phyloP scores from a whole-genome alignment of 306 rosid genomes.

The Casuarina cunninghamiana region DNA sequence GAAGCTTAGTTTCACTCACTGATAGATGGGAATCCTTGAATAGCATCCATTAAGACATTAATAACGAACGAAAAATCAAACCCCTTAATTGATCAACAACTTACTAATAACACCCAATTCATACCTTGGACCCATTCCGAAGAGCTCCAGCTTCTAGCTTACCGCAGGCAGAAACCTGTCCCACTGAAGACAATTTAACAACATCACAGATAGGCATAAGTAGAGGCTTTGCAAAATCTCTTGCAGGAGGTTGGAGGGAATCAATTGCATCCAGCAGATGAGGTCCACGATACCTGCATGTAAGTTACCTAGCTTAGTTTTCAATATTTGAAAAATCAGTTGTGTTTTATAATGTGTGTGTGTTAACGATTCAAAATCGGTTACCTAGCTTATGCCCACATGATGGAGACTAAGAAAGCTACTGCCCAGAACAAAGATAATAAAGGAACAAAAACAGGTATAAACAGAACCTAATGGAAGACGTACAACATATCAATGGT shows the following conservation, averaged over 20 bases:
- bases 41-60: neutral
- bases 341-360: neutral
- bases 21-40: neutral
- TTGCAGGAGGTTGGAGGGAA: slow-evolving; percentile 74
- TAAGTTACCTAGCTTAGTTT: slow-evolving; percentile 30
- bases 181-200: slow-evolving; percentile 59
- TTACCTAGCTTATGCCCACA: too few relatives aligned
- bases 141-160: slow-evolving; percentile 98
- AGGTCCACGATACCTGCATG: slow-evolving; percentile 84
- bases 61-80: slow-evolving; percentile 19
- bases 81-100: slow-evolving; percentile 22
- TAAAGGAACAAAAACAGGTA: neutral
- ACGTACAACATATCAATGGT: neutral
- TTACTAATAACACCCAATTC: slow-evolving; percentile 15
- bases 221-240: slow-evolving; percentile 86
- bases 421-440: neutral
- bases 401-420: neutral
- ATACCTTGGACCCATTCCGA: slow-evolving; percentile 84
- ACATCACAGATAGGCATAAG: slow-evolving; percentile 95
- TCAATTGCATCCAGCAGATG: slow-evolving; percentile 83
- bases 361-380: too few relatives aligned
- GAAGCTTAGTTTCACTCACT: neutral
- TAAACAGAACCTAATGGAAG: neutral
- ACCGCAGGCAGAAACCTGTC: slow-evolving; percentile 89
- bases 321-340: slow-evolving; percentile 13